Evolutionary conservation across 2,329 filamentous ascomycete genomes (phyloP), one percentile per base, ranked within the genome.

Genomic region (Penicillium sp.): DNA sequence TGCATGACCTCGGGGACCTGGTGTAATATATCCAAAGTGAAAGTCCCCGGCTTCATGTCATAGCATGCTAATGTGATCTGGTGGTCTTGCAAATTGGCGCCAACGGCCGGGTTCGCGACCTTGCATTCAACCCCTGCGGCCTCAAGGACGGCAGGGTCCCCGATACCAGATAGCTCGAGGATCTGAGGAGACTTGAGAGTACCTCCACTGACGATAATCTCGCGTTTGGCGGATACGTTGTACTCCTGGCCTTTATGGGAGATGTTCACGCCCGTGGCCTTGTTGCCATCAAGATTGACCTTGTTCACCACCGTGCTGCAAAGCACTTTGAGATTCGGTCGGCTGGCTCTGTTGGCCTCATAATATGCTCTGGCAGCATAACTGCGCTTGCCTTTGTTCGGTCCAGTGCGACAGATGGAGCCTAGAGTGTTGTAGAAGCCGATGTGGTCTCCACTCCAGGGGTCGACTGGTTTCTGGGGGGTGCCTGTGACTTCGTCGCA

Each of bases 101-200:
- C 79, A 4, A 80, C 73, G 3, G 67, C 74, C 2, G 68, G 65
- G 44, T 76, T 76, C 27, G 70, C 64, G 6, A 79, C 68, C 46
- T 73, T 72, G 28, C 72, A 68, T 4, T 70, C 57, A 2, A 81
- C 71, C 0, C 72, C 72, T 1, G 72, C 72, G 0, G 61, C 61
- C 9, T 63, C 55, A 2, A 81, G 69, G 2, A 79, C 60, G 0
- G 67, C 63, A 0, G 71, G 66, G 41, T 75, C 73, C 2, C 84
- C 84, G 22, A 87, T 75, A 0, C 84, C 84, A 0, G 82, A 85
- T 1, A 85, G 72, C 56, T 87, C 83, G 14, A 81, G 76, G 16
- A 83, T 72, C 66, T 79, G 81, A 3, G 78, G 84, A 14, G 79
- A 82, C 61, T 79, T 78, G 38, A 81, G 71, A 18, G 78, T 77